These are phyloP conservation scores for Hydrangea macrophylla DNA, from an alignment of 148 eudicot species.

Conservation along the genomic window DNA sequence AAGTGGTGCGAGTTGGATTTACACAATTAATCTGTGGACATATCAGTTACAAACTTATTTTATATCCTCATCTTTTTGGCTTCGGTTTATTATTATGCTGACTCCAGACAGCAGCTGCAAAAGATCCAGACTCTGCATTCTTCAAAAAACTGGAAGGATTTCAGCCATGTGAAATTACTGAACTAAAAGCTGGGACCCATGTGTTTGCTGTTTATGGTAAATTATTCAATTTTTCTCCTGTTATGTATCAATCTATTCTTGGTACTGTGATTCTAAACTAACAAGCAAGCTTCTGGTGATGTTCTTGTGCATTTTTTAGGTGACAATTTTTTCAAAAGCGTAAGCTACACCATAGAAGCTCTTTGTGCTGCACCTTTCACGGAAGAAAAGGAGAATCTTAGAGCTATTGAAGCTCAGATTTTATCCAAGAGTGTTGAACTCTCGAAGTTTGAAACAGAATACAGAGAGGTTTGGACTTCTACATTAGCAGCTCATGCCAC, in stretches of 20 bases:
- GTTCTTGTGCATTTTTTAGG: constrained; percentile 38
- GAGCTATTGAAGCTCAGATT: constrained; percentile 78
- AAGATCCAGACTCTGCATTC: constrained; percentile 90
- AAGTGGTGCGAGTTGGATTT: no score
- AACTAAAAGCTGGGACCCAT: constrained; percentile 86
- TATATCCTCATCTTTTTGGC: not conserved
- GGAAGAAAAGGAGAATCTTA: constrained; percentile 77
- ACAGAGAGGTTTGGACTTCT: constrained; percentile 63
- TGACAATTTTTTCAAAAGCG: constrained; percentile 91
- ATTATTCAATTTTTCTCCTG: constrained; percentile 5
- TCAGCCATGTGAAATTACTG: constrained; percentile 87
- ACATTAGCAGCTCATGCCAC: not conserved
- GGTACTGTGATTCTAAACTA: not conserved
- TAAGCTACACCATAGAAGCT: constrained; percentile 81
- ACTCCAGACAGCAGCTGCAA: constrained; percentile 63
- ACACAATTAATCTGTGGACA: not conserved
- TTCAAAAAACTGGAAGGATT: constrained; percentile 91
- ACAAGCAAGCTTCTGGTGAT: not conserved
- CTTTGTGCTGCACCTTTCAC: constrained; percentile 63
- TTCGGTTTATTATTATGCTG: constrained; percentile 15
- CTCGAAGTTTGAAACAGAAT: constrained; percentile 85
- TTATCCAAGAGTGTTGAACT: constrained; percentile 83
- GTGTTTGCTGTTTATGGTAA: constrained; percentile 91
- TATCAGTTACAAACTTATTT: not conserved
- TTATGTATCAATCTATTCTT: constrained; percentile 10